A percentile compares a stretch with the other conserved stretches of the same genome.
phyloP scores from a whole-genome alignment of 208 protist genomes.

The Kentomonas sorsogonicus region DNA sequence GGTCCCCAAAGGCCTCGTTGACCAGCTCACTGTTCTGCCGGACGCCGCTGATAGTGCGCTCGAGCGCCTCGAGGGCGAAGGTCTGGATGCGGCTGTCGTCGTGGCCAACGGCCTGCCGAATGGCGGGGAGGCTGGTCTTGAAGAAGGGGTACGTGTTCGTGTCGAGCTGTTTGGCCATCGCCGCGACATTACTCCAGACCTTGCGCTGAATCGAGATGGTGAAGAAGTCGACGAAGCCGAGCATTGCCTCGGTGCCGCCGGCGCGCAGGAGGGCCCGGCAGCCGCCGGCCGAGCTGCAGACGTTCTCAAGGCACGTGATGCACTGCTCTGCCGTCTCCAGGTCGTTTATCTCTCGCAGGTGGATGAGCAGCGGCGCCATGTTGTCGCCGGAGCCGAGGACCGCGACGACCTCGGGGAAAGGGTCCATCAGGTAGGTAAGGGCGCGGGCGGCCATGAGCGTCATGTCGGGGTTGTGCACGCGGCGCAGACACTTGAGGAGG shows the following conservation, averaged over 20 bases:
- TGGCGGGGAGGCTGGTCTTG: slow-evolving; percentile 46
- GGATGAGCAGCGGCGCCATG: slow-evolving; percentile 62
- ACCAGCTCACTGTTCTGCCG: slow-evolving; percentile 33
- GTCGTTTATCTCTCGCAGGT: slow-evolving; percentile 87
- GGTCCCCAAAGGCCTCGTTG: slow-evolving; percentile 46
- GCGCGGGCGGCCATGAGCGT: slow-evolving; percentile 84
- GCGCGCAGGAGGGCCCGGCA: slow-evolving; percentile 46
- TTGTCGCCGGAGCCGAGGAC: slow-evolving; percentile 45
- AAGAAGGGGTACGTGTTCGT: slow-evolving; percentile 44
- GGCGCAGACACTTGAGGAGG: slow-evolving; percentile 63
- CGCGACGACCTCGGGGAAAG: slow-evolving; percentile 59
- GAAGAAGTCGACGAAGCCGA: slow-evolving; percentile 94
- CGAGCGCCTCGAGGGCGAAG: slow-evolving; percentile 50
- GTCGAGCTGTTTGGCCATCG: slow-evolving; percentile 63
- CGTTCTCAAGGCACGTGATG: slow-evolving; percentile 87
- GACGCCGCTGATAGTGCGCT: slow-evolving; percentile 48
- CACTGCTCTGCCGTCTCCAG: slow-evolving; percentile 95
- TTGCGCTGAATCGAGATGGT: slow-evolving; percentile 83
- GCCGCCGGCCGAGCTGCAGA: slow-evolving; percentile 45
- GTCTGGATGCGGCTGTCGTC: slow-evolving; percentile 68
- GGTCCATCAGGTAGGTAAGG: slow-evolving; percentile 89
- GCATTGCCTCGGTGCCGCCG: slow-evolving; percentile 74
- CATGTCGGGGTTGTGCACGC: slow-evolving; percentile 84
- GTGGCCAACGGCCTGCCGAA: slow-evolving; percentile 60
- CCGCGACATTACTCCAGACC: slow-evolving; percentile 67